Base-by-base conservation (phyloP, 1,139 yeast species). In the Taphrina sp. region DNA sequence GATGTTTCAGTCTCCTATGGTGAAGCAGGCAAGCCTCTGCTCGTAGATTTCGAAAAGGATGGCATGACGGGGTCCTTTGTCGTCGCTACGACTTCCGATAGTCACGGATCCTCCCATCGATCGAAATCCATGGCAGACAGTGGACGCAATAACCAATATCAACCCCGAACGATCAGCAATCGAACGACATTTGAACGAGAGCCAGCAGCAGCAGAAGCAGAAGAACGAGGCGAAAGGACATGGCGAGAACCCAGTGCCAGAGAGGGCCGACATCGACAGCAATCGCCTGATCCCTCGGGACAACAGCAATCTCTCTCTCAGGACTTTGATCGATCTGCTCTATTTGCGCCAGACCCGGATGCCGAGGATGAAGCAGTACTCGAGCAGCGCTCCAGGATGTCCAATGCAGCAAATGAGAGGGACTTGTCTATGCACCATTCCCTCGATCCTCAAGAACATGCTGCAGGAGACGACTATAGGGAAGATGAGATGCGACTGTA, bases 11-110 rank as follows among this genome's bases (percentile, higher is more conserved):
- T 52, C 14, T 19, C 24, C 12, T 42, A 26, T 35, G 35, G 41
- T n/a, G 24, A 20, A 4, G 43, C 49, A 19, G 56, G 56, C 5
- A 23, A 28, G 22, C 56, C 56, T 8, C 22, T 52, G n/a, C 34
- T 42, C 16, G 31, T 52, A 23, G 49, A 43, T 5, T 52, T 42
- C 19, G 56, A 41, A 20, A 23, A 28, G 22, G 49, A 35, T n/a
- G 56, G 56, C 1, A 8, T 52, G 20, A 26, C 29, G n/a, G 46
- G 41, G 2, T 49, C 41, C 16, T 35, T 52, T 14, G 38, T 52
- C 14, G 56, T 52, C 22, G 49, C 56, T 19, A 52, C 56, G 14
- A 52, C 49, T 4, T 31, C 22, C n/a, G 56, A 52, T 22, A 43
- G 46, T 16, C 34, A 35, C 29, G 12, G 41, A n/a, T 19, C 19